Base-by-base conservation (phyloP, 495 filamentous ascomycete genomes). In the Rusavskia elegans region DNA sequence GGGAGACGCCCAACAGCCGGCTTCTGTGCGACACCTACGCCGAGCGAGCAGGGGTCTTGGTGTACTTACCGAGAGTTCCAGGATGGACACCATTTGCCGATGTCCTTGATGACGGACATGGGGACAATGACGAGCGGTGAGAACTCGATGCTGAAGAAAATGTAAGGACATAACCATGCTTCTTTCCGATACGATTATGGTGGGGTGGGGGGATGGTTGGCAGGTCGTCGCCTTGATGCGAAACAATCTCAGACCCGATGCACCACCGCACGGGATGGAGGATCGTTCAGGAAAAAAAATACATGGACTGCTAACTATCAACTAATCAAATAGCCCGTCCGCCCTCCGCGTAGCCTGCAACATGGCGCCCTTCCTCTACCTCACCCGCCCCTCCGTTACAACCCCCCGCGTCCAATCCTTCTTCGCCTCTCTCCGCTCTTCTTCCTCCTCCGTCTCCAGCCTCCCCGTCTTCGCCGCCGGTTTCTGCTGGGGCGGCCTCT, bases 61-160 rank as follows among this genome's bases (percentile, higher is more conserved):
- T 81, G 37, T 78, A 76, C 57, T 56, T 76, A 42, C 78, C 78
- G n/a, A 0, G 77, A 82, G 51, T 77, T 81, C 56, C 72, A 78
- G 72, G 61, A 68, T 49, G 77, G 77, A 74, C 1, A 17, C 4
- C 46, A 32, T 49, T 6, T 27, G 25, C 25, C 25, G 4, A 27
- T 27, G 25, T 27, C 25, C 25, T 27, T 49, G 46, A 14, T 49
- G 46, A 17, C 7, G 11, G 13, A 27, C 27, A 49, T 32, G 5
- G 10, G 20, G 3, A 11, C 16, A 0, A 45, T 45, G 16, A 23
- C 20, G 5, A 23, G n/a, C 41, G 16, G 20, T 0, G 41, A 4
- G 11, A 23, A 20, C 11, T 45, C 16, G 41, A 25, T 23, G 41
- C 5, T 23, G 16, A 11, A 1, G 41, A 45, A 17, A 23, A 45